Evolutionary conservation across 75 land plant species (phyloP), one percentile per base, ranked within the genome.

Genomic region (Chamaecyparis obtusa): DNA sequence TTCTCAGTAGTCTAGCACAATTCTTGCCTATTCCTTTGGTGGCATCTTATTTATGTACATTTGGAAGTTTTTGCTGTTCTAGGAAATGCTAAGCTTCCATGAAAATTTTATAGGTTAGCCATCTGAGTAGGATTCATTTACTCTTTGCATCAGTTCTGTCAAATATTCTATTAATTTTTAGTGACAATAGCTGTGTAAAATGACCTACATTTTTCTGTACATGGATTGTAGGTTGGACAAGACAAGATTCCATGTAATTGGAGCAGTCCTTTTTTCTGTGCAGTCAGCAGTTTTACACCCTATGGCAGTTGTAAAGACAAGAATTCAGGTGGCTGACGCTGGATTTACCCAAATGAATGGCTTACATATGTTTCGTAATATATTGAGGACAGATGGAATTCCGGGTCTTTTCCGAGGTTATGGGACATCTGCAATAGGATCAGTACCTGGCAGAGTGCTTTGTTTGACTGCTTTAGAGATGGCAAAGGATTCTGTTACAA

Each of bases 401-500:
- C 88, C 87, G 57, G 99, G 99, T 1, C 83, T 95, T 56, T 97
- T 92, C 74, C 88, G 99, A 82, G 99, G 99, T 17, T 96, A 96
- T 91, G 96, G 95, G 10, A 91, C 96, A 37, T 89, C 93, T 74
- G 94, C 98, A 17, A 49, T 93, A 75, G 99, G 98, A 54, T 87
- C 96, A 3, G 83, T 97, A 85, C 99, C 99, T 54, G 98, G 99
- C 78, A 88, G 99, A 75, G 93, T 95, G 33, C 85, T 97, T 85
- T 88, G 88, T 84, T 86, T 96, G 83, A 94, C 99, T 32, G 91
- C 96, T 4, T 90, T 97, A 55, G 99, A 97, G 88, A 90, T 97
- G 35, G 93, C 99, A 36, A 97, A 97, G 77, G 94, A 94, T 37
- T 80, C 92, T 83, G 90, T 92, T 60, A 32, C 94, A 35, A 95